Evolutionary conservation across 306 rosid genomes (phyloP).

Genomic region (Cicer judaicum): DNA sequence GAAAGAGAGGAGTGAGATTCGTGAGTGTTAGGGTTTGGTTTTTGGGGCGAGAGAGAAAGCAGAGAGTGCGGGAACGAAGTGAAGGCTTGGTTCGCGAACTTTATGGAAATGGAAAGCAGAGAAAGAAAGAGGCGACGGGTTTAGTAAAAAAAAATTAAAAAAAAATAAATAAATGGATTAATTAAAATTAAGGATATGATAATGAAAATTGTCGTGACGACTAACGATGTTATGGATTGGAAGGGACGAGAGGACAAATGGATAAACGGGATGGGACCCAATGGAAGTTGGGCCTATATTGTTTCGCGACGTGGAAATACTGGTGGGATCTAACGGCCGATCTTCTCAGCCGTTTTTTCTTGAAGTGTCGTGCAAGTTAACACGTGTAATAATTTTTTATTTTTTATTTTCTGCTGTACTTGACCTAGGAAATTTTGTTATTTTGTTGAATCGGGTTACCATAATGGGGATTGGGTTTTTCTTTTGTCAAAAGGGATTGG

Average conservation of each 20-base stretch:
- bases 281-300: constrained; percentile 22
- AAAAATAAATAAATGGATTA: not conserved
- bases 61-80: constrained; percentile 66
- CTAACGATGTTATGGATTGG: constrained; percentile 55
- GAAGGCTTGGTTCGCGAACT: constrained; percentile 73
- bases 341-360: constrained; percentile 42
- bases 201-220: constrained; percentile 46
- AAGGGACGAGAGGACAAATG: constrained; percentile 67
- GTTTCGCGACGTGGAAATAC: constrained; percentile 50
- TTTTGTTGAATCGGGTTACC: not conserved
- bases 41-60: constrained; percentile 37
- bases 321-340: constrained; percentile 34
- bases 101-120: constrained; percentile 50
- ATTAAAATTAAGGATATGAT: not conserved
- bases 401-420: not conserved
- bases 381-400: constrained; percentile 41
- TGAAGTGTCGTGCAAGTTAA: constrained; percentile 44
- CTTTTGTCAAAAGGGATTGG: not conserved
- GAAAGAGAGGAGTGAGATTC: constrained; percentile 23
- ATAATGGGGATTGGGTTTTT: too few relatives aligned
- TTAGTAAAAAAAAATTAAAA: constrained; percentile 15
- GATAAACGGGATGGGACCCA: constrained; percentile 64
- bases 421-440: not conserved
- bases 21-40: constrained; percentile 74
- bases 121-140: constrained; percentile 48